A percentile compares a stretch with the other conserved stretches of the same genome.
phyloP scores from a whole-genome alignment of 306 rosid species.

The Fagus crenata region DNA sequence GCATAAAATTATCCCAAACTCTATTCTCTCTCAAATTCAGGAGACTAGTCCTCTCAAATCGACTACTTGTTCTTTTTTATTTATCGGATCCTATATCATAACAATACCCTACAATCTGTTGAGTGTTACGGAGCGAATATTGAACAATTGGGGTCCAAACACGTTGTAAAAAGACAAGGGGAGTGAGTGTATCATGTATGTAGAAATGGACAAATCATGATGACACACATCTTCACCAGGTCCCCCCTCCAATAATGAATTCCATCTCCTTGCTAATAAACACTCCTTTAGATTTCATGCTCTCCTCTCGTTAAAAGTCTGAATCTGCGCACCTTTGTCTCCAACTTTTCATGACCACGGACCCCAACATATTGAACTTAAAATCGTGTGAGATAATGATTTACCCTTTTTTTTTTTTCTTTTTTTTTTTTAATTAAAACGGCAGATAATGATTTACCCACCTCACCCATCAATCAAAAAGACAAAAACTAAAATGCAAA shows the following conservation, averaged over 20 bases:
- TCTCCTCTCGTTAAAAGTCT: neutral
- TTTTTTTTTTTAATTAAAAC: too few species aligned
- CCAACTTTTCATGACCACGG: too few species aligned
- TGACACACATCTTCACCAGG: neutral
- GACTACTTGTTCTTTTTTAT: too few species aligned
- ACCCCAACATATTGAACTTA: neutral
- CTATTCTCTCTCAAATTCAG: too few species aligned
- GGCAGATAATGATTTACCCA: neutral
- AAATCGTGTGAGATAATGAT: neutral
- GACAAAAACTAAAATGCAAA: neutral
- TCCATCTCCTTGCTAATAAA: neutral
- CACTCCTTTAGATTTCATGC: neutral
- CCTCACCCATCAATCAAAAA: neutral
- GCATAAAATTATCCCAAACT: too few species aligned
- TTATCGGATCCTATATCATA: too few species aligned
- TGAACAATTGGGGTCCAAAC: neutral
- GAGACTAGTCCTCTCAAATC: too few species aligned
- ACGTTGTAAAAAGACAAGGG: neutral
- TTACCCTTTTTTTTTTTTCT: neutral
- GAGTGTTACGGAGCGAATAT: neutral
- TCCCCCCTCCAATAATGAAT: constrained; percentile 11
- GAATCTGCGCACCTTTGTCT: neutral
- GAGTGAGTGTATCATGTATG: neutral
- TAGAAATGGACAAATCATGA: neutral
- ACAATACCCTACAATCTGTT: too few species aligned